Base-by-base conservation (phyloP, 2,329 filamentous ascomycete genomes). In the Venturia carpophila region DNA sequence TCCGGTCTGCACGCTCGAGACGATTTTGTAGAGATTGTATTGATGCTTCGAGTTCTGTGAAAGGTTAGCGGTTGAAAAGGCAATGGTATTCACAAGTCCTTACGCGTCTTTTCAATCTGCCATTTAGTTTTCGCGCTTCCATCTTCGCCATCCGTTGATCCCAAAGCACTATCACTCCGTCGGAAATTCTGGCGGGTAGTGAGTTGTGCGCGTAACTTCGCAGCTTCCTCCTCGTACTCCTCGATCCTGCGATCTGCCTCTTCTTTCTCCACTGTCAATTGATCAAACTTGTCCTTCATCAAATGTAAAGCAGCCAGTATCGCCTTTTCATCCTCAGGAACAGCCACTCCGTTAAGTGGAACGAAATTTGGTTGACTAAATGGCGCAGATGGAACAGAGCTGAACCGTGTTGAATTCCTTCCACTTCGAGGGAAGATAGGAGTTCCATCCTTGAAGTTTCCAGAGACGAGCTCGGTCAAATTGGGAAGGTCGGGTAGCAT, bases 271-370 rank as follows among this genome's bases (percentile, higher is more conserved):
- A 76, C 74, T 69, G 87, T 84, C 60, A 87, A 75, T 62, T 82
- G 77, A 0, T 79, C 75, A 49, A 86, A 79, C 70, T 83, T 84
- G 52, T 85, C 83, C 68, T 85, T 80, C 13, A 87, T 73, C 21
- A 84, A 74, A 63, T 84, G 79, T 19, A 87, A 75, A 13, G 83
- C 84, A n/a, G 83, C 78, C 69, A 85, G 85, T 60, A 88, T 80
- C 2, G 81, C 82, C 71, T 87, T 85, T 68, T 87, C 85, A 61
- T 87, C 84, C 15, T 82, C 79, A 0, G 84, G 84, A 58, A 87
- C 78, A 0, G 83, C 79, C 13, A 86, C 76, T 15, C 79, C 78
- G 45, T 84, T 79, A 24, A 87, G 73, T 0, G 79, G 77, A 15
- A 77, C 71, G 69, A 85, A 71, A 43, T 72, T 71, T 1, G 73